Base-by-base conservation (phyloP, 2,329 filamentous ascomycete species). In the Lasiodiplodia theobromae region DNA sequence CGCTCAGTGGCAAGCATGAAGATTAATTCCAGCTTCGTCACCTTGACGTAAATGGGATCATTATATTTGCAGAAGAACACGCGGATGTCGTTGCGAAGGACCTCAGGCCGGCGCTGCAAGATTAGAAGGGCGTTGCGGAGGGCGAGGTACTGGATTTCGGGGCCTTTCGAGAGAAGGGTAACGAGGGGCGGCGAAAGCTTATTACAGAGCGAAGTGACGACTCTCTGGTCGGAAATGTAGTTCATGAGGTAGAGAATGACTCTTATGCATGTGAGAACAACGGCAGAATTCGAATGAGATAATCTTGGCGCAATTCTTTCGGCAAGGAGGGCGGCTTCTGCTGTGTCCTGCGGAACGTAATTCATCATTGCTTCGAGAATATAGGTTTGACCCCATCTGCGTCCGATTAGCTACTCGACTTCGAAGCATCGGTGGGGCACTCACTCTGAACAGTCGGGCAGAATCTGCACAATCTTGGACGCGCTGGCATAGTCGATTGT, bases 41-140 rank as follows among this genome's bases (percentile, higher is more conserved):
- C 96, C 81, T 99, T 99, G 82, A 99, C 96, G 79, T 98, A 99
- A 72, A 99, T 99, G 0, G 96, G 96, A 77, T 99, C 96, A 79
- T 99, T 99, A 82, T 99, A 99, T 85, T 99, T 99, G 89, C 96
- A 99, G 82, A 99, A 99, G 83, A 99, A 99, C 38, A 99, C 96
- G 57, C 96, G 89, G 71, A 99, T 98, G 79, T 99, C 96, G 80
- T 97, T 98, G 71, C 94, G 89, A 66, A 99, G 82, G 10, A 99
- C 95, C 76, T 98, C 96, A 0, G 96, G 96, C 68, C 95, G 87
- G 74, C 95, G 87, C 79, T 99, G 96, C 65, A 99, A 84, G 73
- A 99, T 99, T 16, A 99, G 85, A 2, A 99, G 86, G 0, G 96
- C 96, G 77, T 99, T 99, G 71, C 96, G 87, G 21, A 99, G 86